Evolutionary conservation across 2,329 filamentous ascomycete genomes (phyloP).

Genomic region (Botryotinia convoluta): DNA sequence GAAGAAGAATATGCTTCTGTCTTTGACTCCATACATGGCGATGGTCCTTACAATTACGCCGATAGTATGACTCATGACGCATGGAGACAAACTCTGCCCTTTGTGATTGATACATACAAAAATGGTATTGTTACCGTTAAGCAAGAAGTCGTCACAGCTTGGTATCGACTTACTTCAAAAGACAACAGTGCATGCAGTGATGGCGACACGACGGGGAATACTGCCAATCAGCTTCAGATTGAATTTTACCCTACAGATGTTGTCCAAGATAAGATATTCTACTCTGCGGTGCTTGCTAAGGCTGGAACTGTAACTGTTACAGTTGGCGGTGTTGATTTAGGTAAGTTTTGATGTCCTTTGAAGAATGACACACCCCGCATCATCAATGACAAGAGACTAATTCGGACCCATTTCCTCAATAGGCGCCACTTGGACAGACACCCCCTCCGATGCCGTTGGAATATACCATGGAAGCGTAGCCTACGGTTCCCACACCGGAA

Average conservation of each 20-base stretch:
- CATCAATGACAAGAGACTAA: neutral
- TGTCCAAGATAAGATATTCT: neutral
- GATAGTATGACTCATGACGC: neutral
- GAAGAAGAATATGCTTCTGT: neutral
- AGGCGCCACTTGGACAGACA: neutral
- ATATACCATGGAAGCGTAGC: constrained; percentile 4
- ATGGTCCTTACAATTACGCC: neutral
- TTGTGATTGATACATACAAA: neutral
- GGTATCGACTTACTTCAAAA: neutral
- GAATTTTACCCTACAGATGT: neutral
- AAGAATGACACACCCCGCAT: neutral
- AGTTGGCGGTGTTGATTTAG: neutral
- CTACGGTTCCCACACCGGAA: neutral
- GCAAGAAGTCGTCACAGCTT: neutral
- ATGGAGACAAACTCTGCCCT: neutral
- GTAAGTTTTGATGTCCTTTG: neutral
- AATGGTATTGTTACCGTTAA: neutral
- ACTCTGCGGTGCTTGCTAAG: neutral
- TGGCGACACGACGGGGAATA: neutral
- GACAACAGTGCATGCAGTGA: neutral
- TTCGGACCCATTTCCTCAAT: neutral
- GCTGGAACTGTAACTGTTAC: neutral
- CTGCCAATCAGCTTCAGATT: neutral
- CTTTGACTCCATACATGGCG: neutral
- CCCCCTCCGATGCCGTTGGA: neutral